Evolutionary conservation across 805 yeast species (phyloP), one percentile per base, ranked within the genome.

Genomic region (Ogataea minuta): DNA sequence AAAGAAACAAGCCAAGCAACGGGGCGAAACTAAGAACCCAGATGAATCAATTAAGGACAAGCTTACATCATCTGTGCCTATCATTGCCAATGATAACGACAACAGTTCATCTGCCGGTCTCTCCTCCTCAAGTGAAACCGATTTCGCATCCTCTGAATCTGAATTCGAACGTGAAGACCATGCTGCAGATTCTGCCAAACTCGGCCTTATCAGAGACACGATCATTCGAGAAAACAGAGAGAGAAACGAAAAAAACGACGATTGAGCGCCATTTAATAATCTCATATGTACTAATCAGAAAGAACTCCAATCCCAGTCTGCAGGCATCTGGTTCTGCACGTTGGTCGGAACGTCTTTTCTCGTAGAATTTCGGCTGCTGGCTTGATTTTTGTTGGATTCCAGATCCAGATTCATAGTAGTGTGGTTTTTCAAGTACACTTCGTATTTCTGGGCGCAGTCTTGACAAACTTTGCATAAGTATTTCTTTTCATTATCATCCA

Each of bases 1-100:
- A 6, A 46, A 52, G 31, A 56, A 46, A 24, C 50, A 58, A 36
- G 55, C 64, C 23, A 59, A 52, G 36, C 42, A 42, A 6, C 57
- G 49, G 16, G 47, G 52, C 32, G 48, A 44, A 15, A 2, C 33
- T 9, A 10, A 36, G 4, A 26, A 32, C 14, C 9, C 36, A 21
- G 24, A 35, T 9, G 34, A 29, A 12, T 52, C 67, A 43, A 63
- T 66, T 41, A 68, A 72, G 11, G 63, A 63, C 31, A 67, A 69
- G 39, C 64, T 75, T 16, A 66, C 71, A 25, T 67, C 76, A 3
- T 66, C 72, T 34, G 71, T 74, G 24, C 81, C 81, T 2, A 69
- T 76, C 59, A 73, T 76, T 41, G 68, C 75, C 13, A 78, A 75
- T 44, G 77, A 74, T 40, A 48, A 39, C 13, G 54, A 44, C 14